Conservation (phyloP, 148 eudicot species). For the Polygonum maritimum region DNA sequence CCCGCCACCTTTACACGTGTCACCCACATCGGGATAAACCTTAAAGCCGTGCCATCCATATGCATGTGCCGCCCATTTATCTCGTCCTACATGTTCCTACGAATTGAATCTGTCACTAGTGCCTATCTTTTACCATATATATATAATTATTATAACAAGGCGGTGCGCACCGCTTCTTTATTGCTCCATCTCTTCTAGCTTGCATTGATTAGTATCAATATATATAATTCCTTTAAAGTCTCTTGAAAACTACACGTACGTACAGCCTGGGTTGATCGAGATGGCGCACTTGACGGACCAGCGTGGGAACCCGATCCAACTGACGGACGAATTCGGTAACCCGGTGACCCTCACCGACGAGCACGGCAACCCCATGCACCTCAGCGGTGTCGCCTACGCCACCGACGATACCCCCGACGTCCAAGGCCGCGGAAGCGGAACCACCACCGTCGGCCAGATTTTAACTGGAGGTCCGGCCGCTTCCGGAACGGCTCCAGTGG, state of each 20-base stretch:
- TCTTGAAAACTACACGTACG: too few relatives aligned
- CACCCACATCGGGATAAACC: neutral
- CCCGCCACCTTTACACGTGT: neutral
- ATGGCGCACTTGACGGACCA: constrained; percentile 70
- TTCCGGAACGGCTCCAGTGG: constrained; percentile 10
- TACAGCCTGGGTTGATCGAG: neutral
- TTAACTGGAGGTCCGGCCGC: neutral
- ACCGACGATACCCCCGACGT: neutral
- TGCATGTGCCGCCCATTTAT: too few relatives aligned
- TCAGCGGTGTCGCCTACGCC: constrained; percentile 44
- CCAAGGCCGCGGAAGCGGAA: too few relatives aligned
- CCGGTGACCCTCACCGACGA: constrained; percentile 74
- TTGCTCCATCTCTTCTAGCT: neutral
- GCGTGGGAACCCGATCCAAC: constrained; percentile 53
- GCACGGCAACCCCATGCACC: constrained; percentile 58
- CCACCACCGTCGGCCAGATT: constrained; percentile 12
- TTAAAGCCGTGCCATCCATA: neutral
- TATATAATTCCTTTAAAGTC: too few relatives aligned
- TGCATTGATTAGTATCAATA: too few relatives aligned
- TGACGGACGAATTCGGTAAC: constrained; percentile 54
- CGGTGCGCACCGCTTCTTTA: neutral
- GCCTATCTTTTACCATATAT: too few relatives aligned
- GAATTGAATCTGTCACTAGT: neutral
- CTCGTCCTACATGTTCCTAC: neutral
- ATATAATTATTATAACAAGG: neutral